phyloP scores from a whole-genome alignment of 2,329 filamentous ascomycete species.

The Fusarium floridanum region DNA sequence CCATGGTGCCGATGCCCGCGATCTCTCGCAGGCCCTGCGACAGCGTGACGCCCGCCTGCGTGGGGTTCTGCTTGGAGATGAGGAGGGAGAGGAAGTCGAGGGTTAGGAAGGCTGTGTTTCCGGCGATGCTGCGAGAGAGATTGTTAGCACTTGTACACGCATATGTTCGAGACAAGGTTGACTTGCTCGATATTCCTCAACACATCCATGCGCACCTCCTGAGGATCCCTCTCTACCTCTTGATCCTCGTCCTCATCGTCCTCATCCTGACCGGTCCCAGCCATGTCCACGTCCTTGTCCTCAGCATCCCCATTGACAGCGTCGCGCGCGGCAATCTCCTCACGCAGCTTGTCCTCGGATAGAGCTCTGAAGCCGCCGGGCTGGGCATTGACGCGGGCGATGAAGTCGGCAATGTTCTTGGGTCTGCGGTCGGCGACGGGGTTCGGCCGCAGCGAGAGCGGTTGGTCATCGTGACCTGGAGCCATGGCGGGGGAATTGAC shows the following conservation, averaged over 20 bases:
- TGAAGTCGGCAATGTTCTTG: slow-evolving; percentile 78
- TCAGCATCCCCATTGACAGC: slow-evolving; percentile 58
- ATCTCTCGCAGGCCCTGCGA: slow-evolving; percentile 77
- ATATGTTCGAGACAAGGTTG: background rate
- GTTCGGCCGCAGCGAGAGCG: slow-evolving; percentile 55
- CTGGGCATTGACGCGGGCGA: slow-evolving; percentile 84
- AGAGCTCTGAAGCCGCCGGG: slow-evolving; percentile 83
- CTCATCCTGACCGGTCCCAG: slow-evolving; percentile 62
- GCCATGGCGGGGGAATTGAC: slow-evolving; percentile 44
- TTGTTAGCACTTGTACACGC: background rate
- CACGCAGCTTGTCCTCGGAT: slow-evolving; percentile 77
- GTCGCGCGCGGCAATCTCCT: slow-evolving; percentile 70
- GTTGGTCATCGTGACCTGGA: slow-evolving; percentile 49
- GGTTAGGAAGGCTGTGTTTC: slow-evolving; percentile 74
- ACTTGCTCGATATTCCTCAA: slow-evolving; percentile 69
- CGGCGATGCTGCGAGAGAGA: slow-evolving; percentile 48
- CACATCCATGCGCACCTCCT: slow-evolving; percentile 69
- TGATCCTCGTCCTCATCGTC: slow-evolving; percentile 53
- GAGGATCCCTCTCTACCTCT: slow-evolving; percentile 60
- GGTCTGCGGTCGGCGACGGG: slow-evolving; percentile 69
- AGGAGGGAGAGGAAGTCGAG: slow-evolving; percentile 88
- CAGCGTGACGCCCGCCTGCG: slow-evolving; percentile 76
- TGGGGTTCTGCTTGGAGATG: slow-evolving; percentile 83
- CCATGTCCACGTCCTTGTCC: slow-evolving; percentile 60
- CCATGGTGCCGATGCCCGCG: slow-evolving; percentile 81